These are phyloP conservation scores for Cucurbita pepo DNA, from an alignment of 306 rosid genomes.

Conservation along the genomic window DNA sequence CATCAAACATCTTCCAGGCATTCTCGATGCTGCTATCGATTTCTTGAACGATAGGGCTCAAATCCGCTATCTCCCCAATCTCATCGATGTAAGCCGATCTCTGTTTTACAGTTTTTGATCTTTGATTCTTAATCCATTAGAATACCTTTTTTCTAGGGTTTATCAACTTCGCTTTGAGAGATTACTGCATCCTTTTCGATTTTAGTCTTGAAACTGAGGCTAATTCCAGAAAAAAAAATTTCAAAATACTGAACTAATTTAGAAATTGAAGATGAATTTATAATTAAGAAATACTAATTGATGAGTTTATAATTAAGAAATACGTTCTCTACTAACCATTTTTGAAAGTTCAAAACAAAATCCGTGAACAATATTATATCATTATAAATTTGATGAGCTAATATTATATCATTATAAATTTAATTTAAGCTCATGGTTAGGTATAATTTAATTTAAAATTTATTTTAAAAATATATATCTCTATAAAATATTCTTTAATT, in stretches of 20 bases:
- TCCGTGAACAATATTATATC: too few relatives aligned
- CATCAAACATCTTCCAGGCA: slow-evolving; percentile 61
- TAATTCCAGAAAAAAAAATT: neutral
- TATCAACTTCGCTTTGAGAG: neutral
- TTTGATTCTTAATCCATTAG: neutral
- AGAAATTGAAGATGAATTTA: too few relatives aligned
- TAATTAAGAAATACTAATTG: too few relatives aligned
- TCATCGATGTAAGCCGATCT: slow-evolving; percentile 33
- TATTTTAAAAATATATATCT: too few relatives aligned
- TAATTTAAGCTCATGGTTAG: too few relatives aligned
- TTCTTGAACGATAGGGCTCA: slow-evolving; percentile 55
- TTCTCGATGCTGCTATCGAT: slow-evolving; percentile 52
- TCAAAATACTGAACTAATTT: too few relatives aligned
- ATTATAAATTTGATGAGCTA: too few relatives aligned
- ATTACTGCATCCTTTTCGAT: neutral
- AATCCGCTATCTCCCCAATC: slow-evolving; percentile 37
- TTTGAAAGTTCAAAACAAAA: too few relatives aligned
- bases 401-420: neutral
- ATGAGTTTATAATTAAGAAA: too few relatives aligned
- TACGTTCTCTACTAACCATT: too few relatives aligned
- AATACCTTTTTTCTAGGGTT: neutral
- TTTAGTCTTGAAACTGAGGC: neutral
- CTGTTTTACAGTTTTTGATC: neutral
- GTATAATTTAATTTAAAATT: too few relatives aligned
- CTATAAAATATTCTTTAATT: too few relatives aligned